Conservation (phyloP, 305 asterid species). For the Fraxinus greggii region DNA sequence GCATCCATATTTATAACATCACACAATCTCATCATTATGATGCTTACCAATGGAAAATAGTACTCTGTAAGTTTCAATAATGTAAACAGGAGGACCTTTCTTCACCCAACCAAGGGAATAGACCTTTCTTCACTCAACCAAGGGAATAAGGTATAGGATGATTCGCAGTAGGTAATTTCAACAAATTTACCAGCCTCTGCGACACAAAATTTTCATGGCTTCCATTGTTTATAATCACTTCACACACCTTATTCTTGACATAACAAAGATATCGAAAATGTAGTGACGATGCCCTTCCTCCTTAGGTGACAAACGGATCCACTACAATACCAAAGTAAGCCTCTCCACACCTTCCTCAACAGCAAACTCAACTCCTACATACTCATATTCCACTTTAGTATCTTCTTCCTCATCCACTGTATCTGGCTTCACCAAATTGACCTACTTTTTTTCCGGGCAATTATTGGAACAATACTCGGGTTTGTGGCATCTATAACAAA, state of each 20-base stretch:
- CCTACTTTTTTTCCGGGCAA: too few relatives aligned
- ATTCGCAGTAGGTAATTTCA: background rate
- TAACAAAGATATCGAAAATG: too few relatives aligned
- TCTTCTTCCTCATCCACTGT: background rate
- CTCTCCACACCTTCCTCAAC: background rate
- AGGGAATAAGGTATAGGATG: background rate
- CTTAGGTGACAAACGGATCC: background rate
- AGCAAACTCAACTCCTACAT: background rate
- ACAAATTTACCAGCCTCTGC: background rate
- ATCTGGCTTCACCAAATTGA: background rate
- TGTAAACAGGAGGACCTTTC: too few relatives aligned
- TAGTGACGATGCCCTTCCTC: too few relatives aligned
- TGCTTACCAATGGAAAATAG: background rate
- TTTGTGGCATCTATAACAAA: background rate
- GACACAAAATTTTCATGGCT: too few relatives aligned
- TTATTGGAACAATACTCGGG: background rate
- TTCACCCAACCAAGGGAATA: background rate
- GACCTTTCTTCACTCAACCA: background rate
- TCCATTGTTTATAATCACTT: too few relatives aligned
- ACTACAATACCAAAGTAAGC: background rate
- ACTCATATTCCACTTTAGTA: background rate
- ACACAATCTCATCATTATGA: background rate
- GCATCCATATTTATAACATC: background rate
- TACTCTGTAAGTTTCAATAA: background rate
- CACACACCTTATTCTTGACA: too few relatives aligned